phyloP scores from a whole-genome alignment of 805 yeast genomes.

The Saturnispora halmiae region DNA sequence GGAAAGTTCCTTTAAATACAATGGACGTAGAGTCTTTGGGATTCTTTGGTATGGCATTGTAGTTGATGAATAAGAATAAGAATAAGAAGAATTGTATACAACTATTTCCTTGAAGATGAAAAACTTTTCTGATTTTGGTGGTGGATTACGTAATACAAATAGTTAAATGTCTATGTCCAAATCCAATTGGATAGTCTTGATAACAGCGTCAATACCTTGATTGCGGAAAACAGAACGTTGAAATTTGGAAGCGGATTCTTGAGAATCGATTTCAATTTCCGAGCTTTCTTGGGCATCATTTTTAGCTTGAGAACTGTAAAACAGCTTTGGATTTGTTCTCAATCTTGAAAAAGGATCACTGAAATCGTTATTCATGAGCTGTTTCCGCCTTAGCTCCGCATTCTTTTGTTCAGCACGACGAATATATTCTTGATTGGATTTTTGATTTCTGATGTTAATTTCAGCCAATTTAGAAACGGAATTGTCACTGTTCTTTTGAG shows the following conservation, averaged over 20 bases:
- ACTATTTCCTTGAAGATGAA: no score
- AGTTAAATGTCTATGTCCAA: conserved; percentile 18
- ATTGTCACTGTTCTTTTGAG: conserved; percentile 5
- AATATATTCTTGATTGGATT: conserved; percentile 64
- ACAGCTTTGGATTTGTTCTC: conserved; percentile 78
- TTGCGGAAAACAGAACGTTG: conserved; percentile 10
- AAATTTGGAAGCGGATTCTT: no score
- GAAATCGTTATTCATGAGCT: conserved; percentile 33
- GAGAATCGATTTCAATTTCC: no score
- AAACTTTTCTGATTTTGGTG: background rate
- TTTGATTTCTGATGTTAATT: conserved; percentile 80
- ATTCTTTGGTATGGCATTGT: conserved; percentile 19
- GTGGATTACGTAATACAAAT: background rate
- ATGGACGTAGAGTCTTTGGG: conserved; percentile 20
- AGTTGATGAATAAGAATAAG: background rate
- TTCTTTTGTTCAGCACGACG: conserved; percentile 71
- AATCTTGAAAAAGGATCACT: conserved; percentile 82
- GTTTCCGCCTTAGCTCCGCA: conserved; percentile 42
- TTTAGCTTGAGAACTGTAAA: conserved; percentile 53
- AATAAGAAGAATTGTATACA: no score
- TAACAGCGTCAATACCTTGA: conserved; percentile 27
- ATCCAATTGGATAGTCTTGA: conserved; percentile 24
- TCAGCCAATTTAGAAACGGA: conserved; percentile 45
- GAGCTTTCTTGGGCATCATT: conserved; percentile 1
- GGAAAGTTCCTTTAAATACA: conserved; percentile 30